phyloP scores from a whole-genome alignment of 2,329 filamentous ascomycete species.

The Aspergillus proliferans region DNA sequence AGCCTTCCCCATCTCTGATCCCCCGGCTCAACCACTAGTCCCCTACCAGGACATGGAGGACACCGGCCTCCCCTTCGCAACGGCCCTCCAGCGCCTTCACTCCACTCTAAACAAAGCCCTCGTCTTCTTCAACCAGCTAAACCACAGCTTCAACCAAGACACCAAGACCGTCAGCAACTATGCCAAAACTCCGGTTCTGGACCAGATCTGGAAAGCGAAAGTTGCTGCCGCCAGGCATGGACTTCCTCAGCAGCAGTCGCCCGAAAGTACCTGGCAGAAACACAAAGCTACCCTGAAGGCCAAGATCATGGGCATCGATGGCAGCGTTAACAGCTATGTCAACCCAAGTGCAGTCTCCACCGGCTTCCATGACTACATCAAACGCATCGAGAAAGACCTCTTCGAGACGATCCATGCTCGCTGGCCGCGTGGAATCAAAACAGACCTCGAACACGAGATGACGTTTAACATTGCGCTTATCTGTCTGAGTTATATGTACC shows the following conservation, averaged over 20 bases:
- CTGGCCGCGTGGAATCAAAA: not conserved
- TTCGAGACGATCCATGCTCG: not conserved
- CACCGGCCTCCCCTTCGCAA: constrained; percentile 5
- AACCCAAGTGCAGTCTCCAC: not conserved
- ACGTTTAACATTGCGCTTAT: not conserved
- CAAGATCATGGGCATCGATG: too few species aligned
- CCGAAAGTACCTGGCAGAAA: too few species aligned
- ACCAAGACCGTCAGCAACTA: constrained; percentile 2
- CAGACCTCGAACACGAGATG: not conserved
- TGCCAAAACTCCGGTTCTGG: not conserved
- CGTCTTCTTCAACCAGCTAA: constrained; percentile 14
- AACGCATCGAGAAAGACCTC: not conserved
- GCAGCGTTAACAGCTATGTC: not conserved
- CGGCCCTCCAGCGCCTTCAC: constrained; percentile 9
- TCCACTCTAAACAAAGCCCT: constrained; percentile 11
- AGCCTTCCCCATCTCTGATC: not conserved
- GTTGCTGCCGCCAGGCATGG: not conserved
- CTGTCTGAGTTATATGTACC: not conserved
- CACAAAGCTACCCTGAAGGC: too few species aligned
- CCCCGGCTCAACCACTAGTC: not conserved
- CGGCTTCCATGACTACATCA: not conserved
- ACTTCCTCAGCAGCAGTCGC: not conserved
- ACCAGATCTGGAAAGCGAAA: constrained; percentile 6
- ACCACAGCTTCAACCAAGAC: constrained; percentile 2
- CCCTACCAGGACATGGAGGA: not conserved